Evolutionary conservation across 139 green algal genomes (phyloP).

Genomic region (Micromonas commoda): DNA sequence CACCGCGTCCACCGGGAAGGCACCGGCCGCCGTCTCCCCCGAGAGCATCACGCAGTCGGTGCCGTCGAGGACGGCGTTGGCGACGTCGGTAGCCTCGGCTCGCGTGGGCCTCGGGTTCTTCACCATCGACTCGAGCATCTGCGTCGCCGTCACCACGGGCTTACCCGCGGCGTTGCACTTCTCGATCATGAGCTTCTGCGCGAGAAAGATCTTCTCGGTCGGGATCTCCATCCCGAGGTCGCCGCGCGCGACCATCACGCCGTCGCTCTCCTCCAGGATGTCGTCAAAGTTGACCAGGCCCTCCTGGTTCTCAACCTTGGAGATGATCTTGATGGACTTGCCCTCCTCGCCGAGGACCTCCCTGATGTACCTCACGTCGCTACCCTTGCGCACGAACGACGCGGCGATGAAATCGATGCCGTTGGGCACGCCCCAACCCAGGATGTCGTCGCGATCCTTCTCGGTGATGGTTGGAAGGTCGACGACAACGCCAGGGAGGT

Average conservation of each 20-base stretch:
- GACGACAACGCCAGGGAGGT: conserved; percentile 47
- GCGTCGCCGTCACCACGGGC: conserved; percentile 39
- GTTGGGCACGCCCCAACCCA: conserved; percentile 41
- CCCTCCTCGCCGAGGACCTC: conserved; percentile 48
- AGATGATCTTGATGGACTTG: too few species aligned
- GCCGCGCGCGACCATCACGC: too few species aligned
- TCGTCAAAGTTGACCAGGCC: conserved; percentile 57
- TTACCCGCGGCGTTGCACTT: conserved; percentile 34
- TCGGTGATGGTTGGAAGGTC: conserved; percentile 40
- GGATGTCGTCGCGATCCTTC: conserved; percentile 48
- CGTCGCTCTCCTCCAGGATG: conserved; percentile 57
- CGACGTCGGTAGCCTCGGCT: too few species aligned
- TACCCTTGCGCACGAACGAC: conserved; percentile 51
- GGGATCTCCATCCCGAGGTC: conserved; percentile 68
- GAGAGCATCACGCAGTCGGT: conserved; percentile 37
- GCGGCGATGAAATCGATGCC: conserved; percentile 54
- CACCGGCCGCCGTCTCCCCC: conserved; percentile 34
- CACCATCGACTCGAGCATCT: conserved; percentile 48
- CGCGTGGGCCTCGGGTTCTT: conserved; percentile 35
- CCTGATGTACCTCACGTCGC: conserved; percentile 56
- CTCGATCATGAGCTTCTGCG: conserved; percentile 35
- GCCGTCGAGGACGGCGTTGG: too few species aligned
- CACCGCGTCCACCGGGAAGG: conserved; percentile 30
- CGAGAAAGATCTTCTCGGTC: conserved; percentile 27
- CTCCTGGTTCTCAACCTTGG: conserved; percentile 66